A percentile compares a stretch with the other conserved stretches of the same genome.
Evolutionary conservation across 148 eudicot genomes (phyloP).

Genomic region (Fallopia convolvulus): DNA sequence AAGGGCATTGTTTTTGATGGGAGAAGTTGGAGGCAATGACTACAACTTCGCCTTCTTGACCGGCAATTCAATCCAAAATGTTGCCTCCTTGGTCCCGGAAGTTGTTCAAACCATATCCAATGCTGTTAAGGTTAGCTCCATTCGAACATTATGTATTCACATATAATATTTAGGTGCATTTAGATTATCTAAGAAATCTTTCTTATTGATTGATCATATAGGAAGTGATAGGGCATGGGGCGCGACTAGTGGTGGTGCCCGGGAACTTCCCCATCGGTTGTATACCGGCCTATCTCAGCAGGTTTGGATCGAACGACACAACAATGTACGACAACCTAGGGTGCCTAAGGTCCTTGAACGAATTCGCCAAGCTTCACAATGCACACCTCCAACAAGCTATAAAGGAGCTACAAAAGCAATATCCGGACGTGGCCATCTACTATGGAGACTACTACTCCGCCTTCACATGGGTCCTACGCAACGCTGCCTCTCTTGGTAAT

Average conservation of each 20-base stretch:
- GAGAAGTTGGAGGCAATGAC: slow-evolving; percentile 2
- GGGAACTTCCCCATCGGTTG: slow-evolving; percentile 33
- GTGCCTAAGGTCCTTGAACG: slow-evolving; percentile 28
- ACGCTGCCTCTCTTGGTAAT: slow-evolving; percentile 14
- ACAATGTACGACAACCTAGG: slow-evolving; percentile 22
- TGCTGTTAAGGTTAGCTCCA: background rate
- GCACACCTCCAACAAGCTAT: slow-evolving; percentile 19
- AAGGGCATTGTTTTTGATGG: background rate
- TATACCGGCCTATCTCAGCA: slow-evolving; percentile 21
- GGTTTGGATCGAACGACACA: slow-evolving; percentile 7
- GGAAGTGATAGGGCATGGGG: background rate
- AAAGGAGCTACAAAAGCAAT: slow-evolving; percentile 10
- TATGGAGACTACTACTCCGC: slow-evolving; percentile 36
- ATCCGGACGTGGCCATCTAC: slow-evolving; percentile 22
- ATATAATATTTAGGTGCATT: too few species aligned
- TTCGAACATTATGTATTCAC: background rate
- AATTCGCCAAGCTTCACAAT: slow-evolving; percentile 25
- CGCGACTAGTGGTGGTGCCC: background rate
- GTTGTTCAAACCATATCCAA: background rate
- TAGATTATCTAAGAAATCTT: background rate
- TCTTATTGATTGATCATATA: background rate
- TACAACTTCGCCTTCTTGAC: background rate
- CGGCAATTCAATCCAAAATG: background rate
- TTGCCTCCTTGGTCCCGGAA: background rate
- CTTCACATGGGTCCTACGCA: slow-evolving; percentile 3